Evolutionary conservation across 768 basidiomycete genomes (phyloP), one percentile per base, ranked within the genome.

Genomic region (Saitozyma sp.): DNA sequence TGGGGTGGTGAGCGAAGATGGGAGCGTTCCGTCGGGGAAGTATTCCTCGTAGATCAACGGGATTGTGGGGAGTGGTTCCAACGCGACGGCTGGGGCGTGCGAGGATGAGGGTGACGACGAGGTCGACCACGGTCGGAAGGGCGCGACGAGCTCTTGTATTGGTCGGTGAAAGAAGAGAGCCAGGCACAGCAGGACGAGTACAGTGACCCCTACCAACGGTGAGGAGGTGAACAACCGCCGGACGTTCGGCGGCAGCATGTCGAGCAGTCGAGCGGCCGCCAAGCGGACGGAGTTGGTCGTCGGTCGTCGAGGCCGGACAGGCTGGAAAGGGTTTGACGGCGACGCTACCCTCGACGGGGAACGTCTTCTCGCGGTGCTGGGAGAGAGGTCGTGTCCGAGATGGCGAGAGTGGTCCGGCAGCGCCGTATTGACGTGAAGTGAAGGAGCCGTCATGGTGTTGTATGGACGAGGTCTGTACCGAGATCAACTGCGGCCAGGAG

Each of bases 21-120:
- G 66, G 14, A 70, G 43, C 8, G 42, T 53, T 2, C 50, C 14
- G 11, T 58, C 55, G 7, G 68, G 68, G 58, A 69, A 56, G 4
- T 46, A 17, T 37, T 51, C 50, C 11, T 9, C 58, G 39, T 59
- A 59, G 45, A 19, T 48, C 11, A 37, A n/a, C 16, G 20, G 54
- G 37, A 29, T n/a, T 13, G 14, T 52, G 50, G 50, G 19, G 17
- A 48, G 46, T 48, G 14, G 46, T 52, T 29, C 19, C 11, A n/a
- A 10, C 29, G 29, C 29, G 10, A n/a, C 50, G 50, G 14, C 11
- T 13, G 50, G 11, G 50, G 10, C 50, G 50, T 52, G 11, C 17
- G 50, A 20, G 50, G 50, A 19, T 52, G 37, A 13, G 50, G 50
- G 54, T 40, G 16, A 55, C 38, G 54, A 41, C 16, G 54, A 38